Evolutionary conservation across 2,329 filamentous ascomycete genomes (phyloP).

Genomic region (Pleoardoris graminearum): DNA sequence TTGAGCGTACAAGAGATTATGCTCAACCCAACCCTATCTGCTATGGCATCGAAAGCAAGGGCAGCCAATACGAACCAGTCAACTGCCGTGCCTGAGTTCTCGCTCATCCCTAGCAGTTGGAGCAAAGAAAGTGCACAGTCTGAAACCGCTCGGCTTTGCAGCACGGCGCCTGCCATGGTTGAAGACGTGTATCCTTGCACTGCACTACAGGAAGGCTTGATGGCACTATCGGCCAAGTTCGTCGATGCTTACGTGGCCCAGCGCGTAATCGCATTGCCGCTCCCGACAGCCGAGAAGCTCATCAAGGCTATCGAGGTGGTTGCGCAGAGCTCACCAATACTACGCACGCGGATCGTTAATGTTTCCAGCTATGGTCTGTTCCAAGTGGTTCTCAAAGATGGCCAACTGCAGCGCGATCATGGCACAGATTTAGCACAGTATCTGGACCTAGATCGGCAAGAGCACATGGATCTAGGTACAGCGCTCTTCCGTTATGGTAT

Average conservation of each 20-base stretch:
- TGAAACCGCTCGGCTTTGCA: constrained; percentile 46
- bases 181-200: constrained; percentile 50
- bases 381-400: constrained; percentile 44
- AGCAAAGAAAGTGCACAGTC: constrained; percentile 35
- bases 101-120: constrained; percentile 34
- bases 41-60: constrained; percentile 50
- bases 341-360: constrained; percentile 48
- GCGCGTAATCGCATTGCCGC: constrained; percentile 36
- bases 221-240: constrained; percentile 46
- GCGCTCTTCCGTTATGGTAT: constrained; percentile 46
- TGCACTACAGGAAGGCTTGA: constrained; percentile 47
- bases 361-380: constrained; percentile 42
- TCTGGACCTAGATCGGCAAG: constrained; percentile 38
- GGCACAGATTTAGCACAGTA: constrained; percentile 36
- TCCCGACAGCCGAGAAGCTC: constrained; percentile 38
- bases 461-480: constrained; percentile 47
- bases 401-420: constrained; percentile 34
- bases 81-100: constrained; percentile 36
- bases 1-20: constrained; percentile 63
- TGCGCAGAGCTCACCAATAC: constrained; percentile 35
- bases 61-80: constrained; percentile 22
- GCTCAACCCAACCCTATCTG: constrained; percentile 48
- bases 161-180: constrained; percentile 25
- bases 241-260: constrained; percentile 46
- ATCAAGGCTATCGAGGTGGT: constrained; percentile 45